phyloP scores from a whole-genome alignment of 306 rosid species.

The Vicia sativa region DNA sequence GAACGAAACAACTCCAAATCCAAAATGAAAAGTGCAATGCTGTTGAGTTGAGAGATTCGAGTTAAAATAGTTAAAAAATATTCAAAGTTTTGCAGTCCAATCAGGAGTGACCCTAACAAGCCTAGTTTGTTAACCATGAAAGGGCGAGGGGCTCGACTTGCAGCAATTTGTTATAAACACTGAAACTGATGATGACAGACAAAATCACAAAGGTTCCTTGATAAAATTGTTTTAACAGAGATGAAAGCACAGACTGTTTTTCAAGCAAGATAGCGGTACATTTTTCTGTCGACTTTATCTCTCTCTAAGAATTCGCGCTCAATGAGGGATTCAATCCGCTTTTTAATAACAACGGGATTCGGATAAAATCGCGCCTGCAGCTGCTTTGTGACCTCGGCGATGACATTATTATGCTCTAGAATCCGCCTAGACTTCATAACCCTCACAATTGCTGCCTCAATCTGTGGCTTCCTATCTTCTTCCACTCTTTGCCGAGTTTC shows the following conservation, averaged over 20 bases:
- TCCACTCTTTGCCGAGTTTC: slow-evolving; percentile 65
- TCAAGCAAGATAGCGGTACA: slow-evolving; percentile 62
- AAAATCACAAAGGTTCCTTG: slow-evolving; percentile 35
- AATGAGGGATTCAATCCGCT: slow-evolving; percentile 62
- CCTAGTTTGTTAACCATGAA: slow-evolving; percentile 15
- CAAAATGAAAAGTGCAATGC: background rate
- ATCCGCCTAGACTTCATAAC: slow-evolving; percentile 56
- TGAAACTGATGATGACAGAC: slow-evolving; percentile 38
- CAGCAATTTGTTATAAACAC: slow-evolving; percentile 39
- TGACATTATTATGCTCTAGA: slow-evolving; percentile 57
- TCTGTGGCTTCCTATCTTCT: slow-evolving; percentile 66
- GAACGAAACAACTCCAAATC: slow-evolving; percentile 20
- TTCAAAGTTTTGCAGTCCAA: slow-evolving; percentile 13
- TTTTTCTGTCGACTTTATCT: slow-evolving; percentile 58
- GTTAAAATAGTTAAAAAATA: background rate
- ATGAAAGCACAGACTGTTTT: slow-evolving; percentile 34
- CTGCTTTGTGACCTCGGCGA: slow-evolving; percentile 67
- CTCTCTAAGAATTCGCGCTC: slow-evolving; percentile 62
- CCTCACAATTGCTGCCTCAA: slow-evolving; percentile 65
- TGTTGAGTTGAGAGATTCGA: background rate
- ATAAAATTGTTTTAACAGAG: slow-evolving; percentile 31
- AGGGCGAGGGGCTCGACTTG: slow-evolving; percentile 15
- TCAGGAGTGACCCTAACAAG: slow-evolving; percentile 22
- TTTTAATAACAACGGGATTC: slow-evolving; percentile 56
- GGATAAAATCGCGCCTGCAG: slow-evolving; percentile 59